Percentiles rank a stretch among this genome's conserved stretches.
Evolutionary conservation across 352 stramenopile species (phyloP).

Genomic region (Pythium brachiatum): DNA sequence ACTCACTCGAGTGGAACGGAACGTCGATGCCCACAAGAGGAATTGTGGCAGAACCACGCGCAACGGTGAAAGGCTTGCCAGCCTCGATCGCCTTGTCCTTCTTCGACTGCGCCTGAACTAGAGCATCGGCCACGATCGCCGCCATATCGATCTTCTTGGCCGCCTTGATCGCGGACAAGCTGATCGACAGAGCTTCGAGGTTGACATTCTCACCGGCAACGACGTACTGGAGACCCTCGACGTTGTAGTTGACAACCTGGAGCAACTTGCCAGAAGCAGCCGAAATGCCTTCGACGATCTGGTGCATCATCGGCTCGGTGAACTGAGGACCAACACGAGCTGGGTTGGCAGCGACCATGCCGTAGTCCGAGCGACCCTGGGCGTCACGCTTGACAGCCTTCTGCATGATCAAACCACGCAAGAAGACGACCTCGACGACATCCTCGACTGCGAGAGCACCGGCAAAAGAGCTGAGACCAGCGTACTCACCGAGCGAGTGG

Average conservation of each 20-base stretch:
- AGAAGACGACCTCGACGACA: slow-evolving; percentile 81
- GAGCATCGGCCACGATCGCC: slow-evolving; percentile 49
- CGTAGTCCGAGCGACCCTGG: slow-evolving; percentile 74
- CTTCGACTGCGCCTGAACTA: slow-evolving; percentile 51
- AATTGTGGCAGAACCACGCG: slow-evolving; percentile 77
- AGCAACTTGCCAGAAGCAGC: slow-evolving; percentile 62
- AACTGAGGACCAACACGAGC: slow-evolving; percentile 68
- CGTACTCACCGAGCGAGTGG: slow-evolving; percentile 89
- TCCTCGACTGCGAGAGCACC: slow-evolving; percentile 67
- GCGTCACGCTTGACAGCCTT: slow-evolving; percentile 41
- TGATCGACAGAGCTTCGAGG: slow-evolving; percentile 72
- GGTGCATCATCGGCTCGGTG: slow-evolving; percentile 62
- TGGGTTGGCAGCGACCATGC: slow-evolving; percentile 87
- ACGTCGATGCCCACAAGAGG: slow-evolving; percentile 87
- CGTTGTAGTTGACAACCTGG: slow-evolving; percentile 90
- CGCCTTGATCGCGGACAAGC: slow-evolving; percentile 48
- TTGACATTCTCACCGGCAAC: slow-evolving; percentile 81
- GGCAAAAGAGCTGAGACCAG: slow-evolving; percentile 75
- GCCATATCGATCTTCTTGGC: slow-evolving; percentile 37
- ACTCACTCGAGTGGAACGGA: slow-evolving; percentile 85
- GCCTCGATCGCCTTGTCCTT: slow-evolving; percentile 55
- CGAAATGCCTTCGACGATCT: slow-evolving; percentile 68
- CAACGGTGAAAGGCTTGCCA: slow-evolving; percentile 59
- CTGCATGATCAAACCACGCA: slow-evolving; percentile 56
- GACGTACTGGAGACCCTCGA: slow-evolving; percentile 82